Conservation (phyloP, 2,329 filamentous ascomycete genomes). For the Paecilomyces dactylethromorphus region DNA sequence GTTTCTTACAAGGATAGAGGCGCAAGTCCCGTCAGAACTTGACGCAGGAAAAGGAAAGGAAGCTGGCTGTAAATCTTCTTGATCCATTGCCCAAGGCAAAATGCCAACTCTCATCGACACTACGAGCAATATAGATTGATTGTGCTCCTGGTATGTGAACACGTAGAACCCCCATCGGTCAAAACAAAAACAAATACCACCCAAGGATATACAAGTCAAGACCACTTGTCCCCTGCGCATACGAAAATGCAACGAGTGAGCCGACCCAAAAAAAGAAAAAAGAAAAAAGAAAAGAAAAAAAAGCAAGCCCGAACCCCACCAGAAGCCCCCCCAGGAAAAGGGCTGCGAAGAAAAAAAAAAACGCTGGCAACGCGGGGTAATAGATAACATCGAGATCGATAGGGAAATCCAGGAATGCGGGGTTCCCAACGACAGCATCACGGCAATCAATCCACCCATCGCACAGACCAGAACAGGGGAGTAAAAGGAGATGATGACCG, state of each 20-base stretch:
- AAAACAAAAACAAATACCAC: neutral
- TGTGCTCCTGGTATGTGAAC: neutral
- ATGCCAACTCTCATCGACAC: neutral
- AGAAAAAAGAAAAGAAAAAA: neutral
- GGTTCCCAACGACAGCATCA: neutral
- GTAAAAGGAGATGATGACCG: neutral
- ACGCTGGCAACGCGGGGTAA: neutral
- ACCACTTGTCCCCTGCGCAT: neutral
- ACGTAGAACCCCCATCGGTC: neutral
- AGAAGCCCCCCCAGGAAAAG: neutral
- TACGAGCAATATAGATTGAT: neutral
- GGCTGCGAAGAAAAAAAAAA: neutral
- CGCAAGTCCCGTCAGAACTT: too few species aligned
- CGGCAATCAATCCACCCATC: neutral
- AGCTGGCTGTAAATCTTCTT: neutral
- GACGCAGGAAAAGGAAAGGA: neutral
- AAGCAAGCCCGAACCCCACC: neutral
- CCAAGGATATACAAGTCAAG: neutral
- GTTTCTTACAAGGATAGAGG: too few species aligned
- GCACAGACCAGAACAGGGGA: neutral
- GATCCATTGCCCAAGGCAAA: neutral
- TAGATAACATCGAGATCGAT: neutral
- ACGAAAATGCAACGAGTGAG: conserved; percentile 1
- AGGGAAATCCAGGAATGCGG: neutral
- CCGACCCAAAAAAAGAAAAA: neutral